Base-by-base conservation (phyloP, 2,329 filamentous ascomycete genomes). In the Aureobasidium mangrovei region DNA sequence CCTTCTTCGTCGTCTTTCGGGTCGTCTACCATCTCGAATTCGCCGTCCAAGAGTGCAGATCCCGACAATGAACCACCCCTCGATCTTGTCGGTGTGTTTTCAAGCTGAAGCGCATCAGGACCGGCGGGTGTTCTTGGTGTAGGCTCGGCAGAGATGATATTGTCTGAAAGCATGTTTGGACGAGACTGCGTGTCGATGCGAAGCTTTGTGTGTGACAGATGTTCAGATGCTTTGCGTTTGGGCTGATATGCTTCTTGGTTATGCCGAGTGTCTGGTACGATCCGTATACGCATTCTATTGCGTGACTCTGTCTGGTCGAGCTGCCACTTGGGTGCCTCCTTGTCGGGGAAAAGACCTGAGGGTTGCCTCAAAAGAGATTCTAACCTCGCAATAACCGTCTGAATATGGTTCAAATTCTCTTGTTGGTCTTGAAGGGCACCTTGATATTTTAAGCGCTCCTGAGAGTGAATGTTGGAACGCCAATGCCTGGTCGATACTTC, bases 1-100 rank as follows among this genome's bases (percentile, higher is more conserved):
- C 84, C 85, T 60, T 93, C 89, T 28, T 88, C 81, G 39, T 86
- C 82, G 55, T 91, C 86, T 63, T 90, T 90, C 0, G 91, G 91
- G 58, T 96, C 91, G 57, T 97, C 91, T 5, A 98, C 85, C 60
- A 98, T 82, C 70, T 98, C 93, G 65, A 95, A 98, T 60, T 94
- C 94, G 43, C 97, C 93, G 55, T 96, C 93, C 0, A 84, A 61
- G 26, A 69, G 67, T 36, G 69, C 72, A 3, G 71, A 73, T 4
- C 67, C 63, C 0, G 64, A 67, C 4, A 73, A 64, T 1, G 71
- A 68, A n/a, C 74, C 72, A 7, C 73, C 71, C 53, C 67, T 67
- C 0, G 73, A 63, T 4, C 70, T 63, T 28, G 67, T 59, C 35
- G 67, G 67, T 7, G 58, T 57, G 2, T 62, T 58, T 3, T 69